Evolutionary conservation across 176 grass and related monocot genomes (phyloP), one percentile per base, ranked within the genome.

Genomic region (Areca catechu): DNA sequence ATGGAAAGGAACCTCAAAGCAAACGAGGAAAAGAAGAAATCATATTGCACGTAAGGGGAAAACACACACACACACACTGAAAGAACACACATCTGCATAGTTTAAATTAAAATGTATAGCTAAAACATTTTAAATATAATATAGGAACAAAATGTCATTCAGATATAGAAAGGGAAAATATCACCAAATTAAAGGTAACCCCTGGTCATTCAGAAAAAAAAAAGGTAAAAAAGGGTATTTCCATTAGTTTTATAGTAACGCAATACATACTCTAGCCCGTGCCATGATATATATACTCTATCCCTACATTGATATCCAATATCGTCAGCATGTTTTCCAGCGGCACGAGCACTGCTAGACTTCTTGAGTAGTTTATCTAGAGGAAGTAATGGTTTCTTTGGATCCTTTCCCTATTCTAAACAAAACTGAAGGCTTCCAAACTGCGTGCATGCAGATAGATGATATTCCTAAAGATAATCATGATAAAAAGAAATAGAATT

Each of bases 281-380:
- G 85, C 68, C 83, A 88, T 56, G 80, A 62, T 66, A 97, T 84
- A 62, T 66, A 97, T 84, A 17, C 83, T 91, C 93, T 83, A 97
- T 24, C 87, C 86, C 86, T 83, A n/a, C 93, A 90, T 29, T 97
- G 80, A 82, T 82, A 88, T 62, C 87, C 87, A 51, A 97, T 88
- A 76, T 88, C 30, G 25, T 91, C 83, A 82, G 93, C 87, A 76
- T 97, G 86, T 29, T 65, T 70, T 60, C 83, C 86, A 21, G 83
- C 75, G 56, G 88, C 78, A 50, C 88, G 82, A 67, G 85, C 75
- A 77, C 74, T 77, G 79, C 90, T 88, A 16, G 62, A 72, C 69
- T 85, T 77, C 24, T 25, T 25, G 4, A 25, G 3, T 25, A 25
- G 24, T 88, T 82, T 91, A n/a, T 69, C 76, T 58, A 97, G 71